These are phyloP conservation scores for Caloboletus inedulis DNA, from an alignment of 1,284 basidiomycete genomes.

Conservation along the genomic window DNA sequence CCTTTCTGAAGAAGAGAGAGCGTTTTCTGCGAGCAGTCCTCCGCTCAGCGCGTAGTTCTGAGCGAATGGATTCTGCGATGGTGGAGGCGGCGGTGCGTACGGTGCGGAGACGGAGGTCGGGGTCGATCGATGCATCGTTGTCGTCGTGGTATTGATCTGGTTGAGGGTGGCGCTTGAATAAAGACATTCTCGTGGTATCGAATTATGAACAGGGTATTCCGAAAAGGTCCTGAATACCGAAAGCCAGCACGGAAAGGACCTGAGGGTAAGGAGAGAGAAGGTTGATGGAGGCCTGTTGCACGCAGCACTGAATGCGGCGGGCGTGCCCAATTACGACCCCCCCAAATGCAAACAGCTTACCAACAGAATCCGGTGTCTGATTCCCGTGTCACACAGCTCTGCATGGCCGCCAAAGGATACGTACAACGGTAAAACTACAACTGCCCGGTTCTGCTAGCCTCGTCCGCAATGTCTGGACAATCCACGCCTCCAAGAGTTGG, in stretches of 20 bases:
- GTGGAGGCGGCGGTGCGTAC: conserved; percentile 87
- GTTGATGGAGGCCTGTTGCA: neutral
- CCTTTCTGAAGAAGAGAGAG: conserved; percentile 56
- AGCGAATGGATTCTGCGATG: conserved; percentile 79
- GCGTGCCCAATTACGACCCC: too few species aligned
- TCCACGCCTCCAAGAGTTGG: too few species aligned
- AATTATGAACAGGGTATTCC: conserved; percentile 19
- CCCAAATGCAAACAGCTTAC: neutral
- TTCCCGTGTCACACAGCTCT: too few species aligned
- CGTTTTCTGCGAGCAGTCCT: conserved; percentile 55
- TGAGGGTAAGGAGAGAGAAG: neutral
- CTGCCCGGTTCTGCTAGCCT: too few species aligned
- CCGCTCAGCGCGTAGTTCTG: conserved; percentile 69
- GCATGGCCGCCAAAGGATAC: too few species aligned
- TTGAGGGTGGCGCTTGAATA: conserved; percentile 30
- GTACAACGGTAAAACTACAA: too few species aligned
- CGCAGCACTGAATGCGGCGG: neutral
- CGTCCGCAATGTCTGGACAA: too few species aligned
- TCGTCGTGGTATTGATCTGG: conserved; percentile 47
- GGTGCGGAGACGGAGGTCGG: conserved; percentile 80
- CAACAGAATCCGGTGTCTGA: too few species aligned
- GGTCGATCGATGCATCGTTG: conserved; percentile 64
- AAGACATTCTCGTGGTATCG: conserved; percentile 26
- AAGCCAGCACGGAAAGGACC: conserved; percentile 26
- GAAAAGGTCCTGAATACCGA: conserved; percentile 17